Percentiles rank a stretch among this genome's conserved stretches.
Conservation (phyloP, 2,329 filamentous ascomycete species). For the Fusarium compactum region DNA sequence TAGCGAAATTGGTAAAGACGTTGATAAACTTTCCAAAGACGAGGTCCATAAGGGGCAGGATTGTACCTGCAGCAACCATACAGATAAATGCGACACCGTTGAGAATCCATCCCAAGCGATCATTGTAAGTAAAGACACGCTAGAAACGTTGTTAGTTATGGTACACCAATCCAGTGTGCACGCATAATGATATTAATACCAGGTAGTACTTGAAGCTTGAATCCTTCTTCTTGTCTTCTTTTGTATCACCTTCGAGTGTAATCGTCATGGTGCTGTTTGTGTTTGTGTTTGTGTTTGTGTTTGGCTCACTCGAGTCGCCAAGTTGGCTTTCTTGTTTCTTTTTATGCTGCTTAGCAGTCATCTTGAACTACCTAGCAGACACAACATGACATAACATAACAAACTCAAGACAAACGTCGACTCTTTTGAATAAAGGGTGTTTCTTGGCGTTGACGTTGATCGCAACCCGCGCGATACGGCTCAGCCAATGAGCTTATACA, state of each 20-base stretch:
- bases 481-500: conserved; percentile 29
- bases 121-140: conserved; percentile 57
- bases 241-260: not conserved
- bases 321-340: conserved; percentile 8
- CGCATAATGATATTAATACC: conserved; percentile 6
- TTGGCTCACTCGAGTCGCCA: not conserved
- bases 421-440: not conserved
- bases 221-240: conserved; percentile 23
- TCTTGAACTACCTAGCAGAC: not conserved
- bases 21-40: conserved; percentile 68
- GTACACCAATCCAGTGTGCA: not conserved
- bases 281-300: conserved; percentile 5
- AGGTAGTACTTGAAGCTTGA: conserved; percentile 47
- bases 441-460: conserved; percentile 24
- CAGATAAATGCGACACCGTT: conserved; percentile 53
- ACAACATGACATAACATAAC: not conserved
- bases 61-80: conserved; percentile 54
- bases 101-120: conserved; percentile 53
- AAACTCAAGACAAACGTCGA: not conserved
- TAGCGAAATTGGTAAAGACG: conserved; percentile 68
- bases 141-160: conserved; percentile 17
- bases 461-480: conserved; percentile 32
- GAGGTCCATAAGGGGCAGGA: conserved; percentile 68
- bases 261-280: conserved; percentile 13
- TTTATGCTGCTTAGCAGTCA: conserved; percentile 3